Percentiles rank a stretch among this genome's conserved stretches.
Conservation (phyloP, 1,139 yeast genomes). For the Wickerhamomyces sp. region DNA sequence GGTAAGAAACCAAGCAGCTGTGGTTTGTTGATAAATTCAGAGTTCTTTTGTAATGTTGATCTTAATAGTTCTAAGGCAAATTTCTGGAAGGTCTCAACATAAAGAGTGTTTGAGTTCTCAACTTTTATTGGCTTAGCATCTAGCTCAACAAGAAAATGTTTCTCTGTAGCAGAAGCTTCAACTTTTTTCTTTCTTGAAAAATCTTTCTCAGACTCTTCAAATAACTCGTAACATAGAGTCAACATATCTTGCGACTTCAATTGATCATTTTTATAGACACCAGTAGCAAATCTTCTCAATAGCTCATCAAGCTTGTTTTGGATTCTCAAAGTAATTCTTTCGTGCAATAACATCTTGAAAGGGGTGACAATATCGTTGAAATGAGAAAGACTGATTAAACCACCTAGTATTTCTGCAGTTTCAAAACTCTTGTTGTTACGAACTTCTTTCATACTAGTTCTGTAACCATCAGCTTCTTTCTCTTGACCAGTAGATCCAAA, state of each 20-base stretch:
- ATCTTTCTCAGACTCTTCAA: constrained; percentile 46
- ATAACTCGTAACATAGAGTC: constrained; percentile 70
- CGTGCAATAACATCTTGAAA: constrained; percentile 57
- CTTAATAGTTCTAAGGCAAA: constrained; percentile 77
- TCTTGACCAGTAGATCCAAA: constrained; percentile 94
- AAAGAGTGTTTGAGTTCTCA: constrained; percentile 46
- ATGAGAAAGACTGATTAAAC: constrained; percentile 54
- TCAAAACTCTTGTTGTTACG: constrained; percentile 87
- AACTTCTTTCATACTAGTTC: constrained; percentile 84
- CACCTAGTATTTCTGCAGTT: constrained; percentile 73
- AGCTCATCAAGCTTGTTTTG: constrained; percentile 79
- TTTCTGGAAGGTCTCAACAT: constrained; percentile 59
- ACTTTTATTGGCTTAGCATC: constrained; percentile 55
- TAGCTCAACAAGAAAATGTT: constrained; percentile 67
- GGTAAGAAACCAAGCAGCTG: constrained; percentile 77
- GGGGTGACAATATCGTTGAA: constrained; percentile 70
- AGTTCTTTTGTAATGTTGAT: constrained; percentile 63
- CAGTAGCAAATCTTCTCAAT: constrained; percentile 69
- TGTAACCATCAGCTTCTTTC: constrained; percentile 91
- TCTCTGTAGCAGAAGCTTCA: constrained; percentile 34
- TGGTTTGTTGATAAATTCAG: constrained; percentile 49
- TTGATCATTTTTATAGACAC: constrained; percentile 63
- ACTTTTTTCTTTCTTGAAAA: constrained; percentile 18
- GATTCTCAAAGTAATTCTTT: constrained; percentile 60
- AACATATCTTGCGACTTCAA: constrained; percentile 57